Conservation (phyloP, 768 basidiomycete genomes). For the Agrocybe pediades region DNA sequence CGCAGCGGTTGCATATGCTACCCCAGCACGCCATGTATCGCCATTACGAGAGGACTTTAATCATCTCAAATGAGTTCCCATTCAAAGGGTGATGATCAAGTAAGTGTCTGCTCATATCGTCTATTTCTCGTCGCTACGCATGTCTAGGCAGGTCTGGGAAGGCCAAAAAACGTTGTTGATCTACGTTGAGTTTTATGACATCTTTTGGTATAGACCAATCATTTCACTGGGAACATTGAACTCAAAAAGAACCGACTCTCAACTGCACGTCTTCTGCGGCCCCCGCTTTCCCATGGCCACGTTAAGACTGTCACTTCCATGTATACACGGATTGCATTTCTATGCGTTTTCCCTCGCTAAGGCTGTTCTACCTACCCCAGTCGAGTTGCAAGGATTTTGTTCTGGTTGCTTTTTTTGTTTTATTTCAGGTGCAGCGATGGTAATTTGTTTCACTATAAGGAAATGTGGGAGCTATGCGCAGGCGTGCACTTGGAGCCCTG, state of each 20-base stretch:
- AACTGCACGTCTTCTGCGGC: conserved; percentile 12
- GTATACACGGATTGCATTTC: conserved; percentile 2
- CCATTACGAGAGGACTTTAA: background rate
- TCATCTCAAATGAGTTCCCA: background rate
- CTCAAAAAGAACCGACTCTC: conserved; percentile 1
- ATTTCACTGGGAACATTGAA: conserved; percentile 12
- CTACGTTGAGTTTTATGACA: background rate
- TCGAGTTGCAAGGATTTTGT: conserved; percentile 3
- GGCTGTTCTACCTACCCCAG: conserved; percentile 9
- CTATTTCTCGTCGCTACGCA: background rate
- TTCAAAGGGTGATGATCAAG: background rate
- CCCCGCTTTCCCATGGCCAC: conserved; percentile 21
- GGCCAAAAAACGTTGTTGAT: background rate
- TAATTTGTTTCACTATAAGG: background rate
- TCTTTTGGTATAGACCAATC: conserved; percentile 11
- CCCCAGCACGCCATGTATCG: conserved; percentile 3
- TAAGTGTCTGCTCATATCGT: background rate
- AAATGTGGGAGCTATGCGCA: background rate
- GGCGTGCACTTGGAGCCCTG: background rate
- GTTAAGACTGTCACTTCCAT: conserved; percentile 17
- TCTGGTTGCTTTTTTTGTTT: conserved; percentile 4
- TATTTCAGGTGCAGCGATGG: background rate
- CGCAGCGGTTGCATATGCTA: background rate
- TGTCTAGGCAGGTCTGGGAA: conserved; percentile 2
- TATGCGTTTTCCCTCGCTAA: conserved; percentile 14